Conservation (phyloP, 441 rosid species). For the Mallotus japonicus region DNA sequence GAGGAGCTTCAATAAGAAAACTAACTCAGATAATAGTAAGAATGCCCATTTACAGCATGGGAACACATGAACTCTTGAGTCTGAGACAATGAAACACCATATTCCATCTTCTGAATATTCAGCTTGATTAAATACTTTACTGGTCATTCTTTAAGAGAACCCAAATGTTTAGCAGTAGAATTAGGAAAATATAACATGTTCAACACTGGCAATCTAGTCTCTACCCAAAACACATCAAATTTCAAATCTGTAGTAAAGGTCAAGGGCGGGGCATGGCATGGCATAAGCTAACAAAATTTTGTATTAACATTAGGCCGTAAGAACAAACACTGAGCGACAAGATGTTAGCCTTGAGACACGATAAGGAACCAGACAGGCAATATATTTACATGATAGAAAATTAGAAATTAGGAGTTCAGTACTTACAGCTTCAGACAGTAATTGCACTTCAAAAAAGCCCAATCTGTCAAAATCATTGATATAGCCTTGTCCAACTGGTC, state of each 20-base stretch:
- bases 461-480: constrained; percentile 53
- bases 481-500: constrained; percentile 57
- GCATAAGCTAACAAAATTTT: neutral
- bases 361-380: neutral
- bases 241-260: neutral
- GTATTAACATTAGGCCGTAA: neutral
- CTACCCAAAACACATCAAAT: neutral
- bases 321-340: neutral
- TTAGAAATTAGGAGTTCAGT: neutral
- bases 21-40: neutral
- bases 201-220: neutral
- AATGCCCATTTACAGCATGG: too few relatives aligned
- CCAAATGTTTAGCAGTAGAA: too few relatives aligned
- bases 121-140: too few relatives aligned
- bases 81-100: too few relatives aligned
- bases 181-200: too few relatives aligned
- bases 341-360: neutral
- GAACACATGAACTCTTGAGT: too few relatives aligned
- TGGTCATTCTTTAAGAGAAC: too few relatives aligned
- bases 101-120: too few relatives aligned
- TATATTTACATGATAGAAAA: neutral
- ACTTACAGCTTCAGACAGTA: constrained; percentile 81
- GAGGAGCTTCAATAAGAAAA: neutral
- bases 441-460: constrained; percentile 60
- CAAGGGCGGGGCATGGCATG: neutral